Conservation (phyloP, 2,329 filamentous ascomycete genomes). For the Aureobasidium musti region DNA sequence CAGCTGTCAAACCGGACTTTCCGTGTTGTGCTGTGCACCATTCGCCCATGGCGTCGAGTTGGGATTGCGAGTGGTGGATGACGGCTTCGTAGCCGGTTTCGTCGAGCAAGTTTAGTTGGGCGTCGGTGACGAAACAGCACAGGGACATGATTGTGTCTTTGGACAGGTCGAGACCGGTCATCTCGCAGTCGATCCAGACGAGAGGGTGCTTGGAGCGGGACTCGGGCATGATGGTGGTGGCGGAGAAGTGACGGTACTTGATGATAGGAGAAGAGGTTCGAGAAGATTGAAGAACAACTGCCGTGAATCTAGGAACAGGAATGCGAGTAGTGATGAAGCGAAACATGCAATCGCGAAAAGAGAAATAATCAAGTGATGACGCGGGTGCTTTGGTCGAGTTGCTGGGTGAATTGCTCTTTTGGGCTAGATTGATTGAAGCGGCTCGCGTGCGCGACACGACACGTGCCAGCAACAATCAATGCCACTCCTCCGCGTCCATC, state of each 20-base stretch:
- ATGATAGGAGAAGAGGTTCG: not conserved
- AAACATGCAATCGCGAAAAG: constrained; percentile 5
- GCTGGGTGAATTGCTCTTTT: not conserved
- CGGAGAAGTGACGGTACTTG: not conserved
- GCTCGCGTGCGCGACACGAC: constrained; percentile 4
- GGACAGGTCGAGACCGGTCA: constrained; percentile 82
- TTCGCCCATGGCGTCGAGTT: constrained; percentile 77
- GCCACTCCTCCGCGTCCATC: not conserved
- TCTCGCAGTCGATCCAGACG: constrained; percentile 91
- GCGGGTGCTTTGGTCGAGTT: not conserved
- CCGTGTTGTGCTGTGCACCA: constrained; percentile 87
- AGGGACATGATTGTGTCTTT: constrained; percentile 87
- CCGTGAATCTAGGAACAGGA: not conserved
- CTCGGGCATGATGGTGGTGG: constrained; percentile 44
- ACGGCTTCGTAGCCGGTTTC: constrained; percentile 75
- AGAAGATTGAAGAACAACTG: not conserved
- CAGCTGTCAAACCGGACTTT: constrained; percentile 75
- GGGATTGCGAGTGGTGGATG: constrained; percentile 69
- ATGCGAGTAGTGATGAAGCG: not conserved
- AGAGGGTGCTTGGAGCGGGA: constrained; percentile 63
- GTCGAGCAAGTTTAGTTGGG: constrained; percentile 74
- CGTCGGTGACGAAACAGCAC: constrained; percentile 86
- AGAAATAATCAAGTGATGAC: constrained; percentile 1
- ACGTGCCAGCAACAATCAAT: not conserved
- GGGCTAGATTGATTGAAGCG: constrained; percentile 15